Base-by-base conservation (phyloP, 257 asterid genomes). In the Hygrophila difformis region DNA sequence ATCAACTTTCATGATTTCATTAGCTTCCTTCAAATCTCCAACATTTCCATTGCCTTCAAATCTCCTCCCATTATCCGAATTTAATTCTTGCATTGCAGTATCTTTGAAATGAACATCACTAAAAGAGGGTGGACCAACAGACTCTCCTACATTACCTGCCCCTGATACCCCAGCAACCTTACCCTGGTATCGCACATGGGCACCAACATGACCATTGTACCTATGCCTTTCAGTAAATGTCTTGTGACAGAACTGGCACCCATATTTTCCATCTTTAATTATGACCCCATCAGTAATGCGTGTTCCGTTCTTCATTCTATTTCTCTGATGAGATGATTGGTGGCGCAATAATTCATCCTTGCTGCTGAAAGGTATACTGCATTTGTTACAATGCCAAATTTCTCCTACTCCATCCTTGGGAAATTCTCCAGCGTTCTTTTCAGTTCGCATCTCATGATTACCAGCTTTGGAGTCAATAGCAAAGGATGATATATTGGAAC, bases 161-260 rank as follows among this genome's bases (percentile, higher is more conserved):
- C 18, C 49, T 28, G 62, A 60, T 55, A 66, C 79, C 42, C 57
- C 78, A 51, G 66, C 56, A 65, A 41, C 28, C 68, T 68, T 77
- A 39, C 48, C 69, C 39, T 73, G 88, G 61, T 58, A 56, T 62
- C 72, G 76, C 51, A 75, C 83, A 55, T 78, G 93, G 56, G 77
- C 60, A 35, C 84, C 87, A 56, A 78, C 55, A 65, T 84, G 95
- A 56, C 86, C 93, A 59, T 76, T 78, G 65, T 71, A 81, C 46
- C 79, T 72, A 63, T 60, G 79, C 57, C 74, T 72, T 66, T 75
- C 91, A 13, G 43, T 49, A 49, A 78, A 78, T 45, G 71, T 63
- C 77, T 78, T 81, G 11, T 73, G 78, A 68, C 93, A 78, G 74
- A 84, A 71, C 61, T 77, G 78, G 51, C 93, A 76, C 49, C 71